Conservation (phyloP, 2,329 filamentous ascomycete genomes). For the Epichloe scottii region DNA sequence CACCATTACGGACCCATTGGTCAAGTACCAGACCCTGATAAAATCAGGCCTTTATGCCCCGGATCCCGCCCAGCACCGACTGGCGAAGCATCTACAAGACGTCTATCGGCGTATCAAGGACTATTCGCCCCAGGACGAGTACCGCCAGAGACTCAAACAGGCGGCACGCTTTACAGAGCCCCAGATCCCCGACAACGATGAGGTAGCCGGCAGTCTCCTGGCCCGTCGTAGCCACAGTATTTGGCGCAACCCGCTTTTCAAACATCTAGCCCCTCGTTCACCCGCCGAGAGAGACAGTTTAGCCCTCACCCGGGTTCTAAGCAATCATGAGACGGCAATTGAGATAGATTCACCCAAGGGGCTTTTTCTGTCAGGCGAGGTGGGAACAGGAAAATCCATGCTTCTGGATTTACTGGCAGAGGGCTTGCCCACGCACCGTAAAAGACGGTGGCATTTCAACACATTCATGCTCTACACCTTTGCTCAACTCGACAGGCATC, state of each 20-base stretch:
- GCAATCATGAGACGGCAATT: conserved; percentile 58
- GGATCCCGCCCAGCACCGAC: conserved; percentile 58
- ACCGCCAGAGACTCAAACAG: conserved; percentile 50
- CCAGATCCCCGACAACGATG: conserved; percentile 16
- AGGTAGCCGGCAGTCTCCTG: conserved; percentile 24
- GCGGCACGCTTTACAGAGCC: conserved; percentile 36
- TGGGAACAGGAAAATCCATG: conserved; percentile 77
- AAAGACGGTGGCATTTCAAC: conserved; percentile 71
- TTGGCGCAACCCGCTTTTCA: conserved; percentile 45
- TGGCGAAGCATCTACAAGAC: conserved; percentile 66
- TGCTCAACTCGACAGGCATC: conserved; percentile 55
- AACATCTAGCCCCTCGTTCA: conserved; percentile 43
- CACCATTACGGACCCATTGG: conserved; percentile 57
- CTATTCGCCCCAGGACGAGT: conserved; percentile 61
- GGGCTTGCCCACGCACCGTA: conserved; percentile 59
- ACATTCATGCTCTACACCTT: conserved; percentile 75
- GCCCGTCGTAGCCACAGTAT: conserved; percentile 43
- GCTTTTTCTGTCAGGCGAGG: conserved; percentile 67
- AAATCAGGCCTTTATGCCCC: conserved; percentile 53
- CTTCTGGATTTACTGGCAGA: conserved; percentile 73
- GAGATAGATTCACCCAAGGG: conserved; percentile 61
- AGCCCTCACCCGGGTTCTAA: conserved; percentile 56
- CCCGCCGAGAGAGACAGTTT: conserved; percentile 41
- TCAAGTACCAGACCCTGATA: conserved; percentile 62
- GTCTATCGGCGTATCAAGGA: conserved; percentile 66